These are phyloP conservation scores for Verticillium dahliae DNA, from an alignment of 2,329 filamentous ascomycete species.

Conservation along the genomic window DNA sequence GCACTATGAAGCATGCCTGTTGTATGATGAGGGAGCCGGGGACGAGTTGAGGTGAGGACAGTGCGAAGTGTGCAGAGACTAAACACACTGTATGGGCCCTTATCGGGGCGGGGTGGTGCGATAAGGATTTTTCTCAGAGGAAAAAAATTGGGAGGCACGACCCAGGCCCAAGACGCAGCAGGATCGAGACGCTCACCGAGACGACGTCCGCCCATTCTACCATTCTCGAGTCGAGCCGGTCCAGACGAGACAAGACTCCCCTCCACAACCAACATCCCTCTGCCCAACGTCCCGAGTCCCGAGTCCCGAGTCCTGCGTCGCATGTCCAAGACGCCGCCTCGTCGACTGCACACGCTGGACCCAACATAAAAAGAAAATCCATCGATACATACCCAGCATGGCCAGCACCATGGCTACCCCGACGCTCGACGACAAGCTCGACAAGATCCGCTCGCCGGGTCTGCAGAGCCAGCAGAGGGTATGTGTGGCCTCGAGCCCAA, in stretches of 20 bases:
- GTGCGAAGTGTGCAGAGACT: neutral
- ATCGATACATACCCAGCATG: neutral
- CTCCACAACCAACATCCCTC: neutral
- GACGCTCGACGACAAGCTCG: slow-evolving; percentile 78
- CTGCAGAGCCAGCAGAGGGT: slow-evolving; percentile 93
- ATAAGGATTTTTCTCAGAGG: slow-evolving; percentile 13
- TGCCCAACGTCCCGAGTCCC: neutral
- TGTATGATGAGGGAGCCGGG: neutral
- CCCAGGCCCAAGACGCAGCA: neutral
- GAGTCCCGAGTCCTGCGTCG: neutral
- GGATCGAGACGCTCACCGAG: no score
- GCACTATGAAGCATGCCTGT: neutral
- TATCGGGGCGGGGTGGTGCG: slow-evolving; percentile 11
- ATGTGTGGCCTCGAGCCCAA: slow-evolving; percentile 14
- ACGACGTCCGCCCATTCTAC: no score
- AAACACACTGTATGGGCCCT: slow-evolving; percentile 1
- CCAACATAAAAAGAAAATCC: slow-evolving; percentile 1
- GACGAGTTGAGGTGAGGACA: neutral
- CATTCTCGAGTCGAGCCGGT: neutral
- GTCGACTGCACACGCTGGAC: slow-evolving; percentile 6
- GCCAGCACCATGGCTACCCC: slow-evolving; percentile 38
- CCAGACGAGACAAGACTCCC: neutral
- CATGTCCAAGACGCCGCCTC: slow-evolving; percentile 3
- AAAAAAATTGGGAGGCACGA: slow-evolving; percentile 8
- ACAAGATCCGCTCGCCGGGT: slow-evolving; percentile 95